Base-by-base conservation (phyloP, 768 basidiomycete species). In the Leccinum subgranulosum region DNA sequence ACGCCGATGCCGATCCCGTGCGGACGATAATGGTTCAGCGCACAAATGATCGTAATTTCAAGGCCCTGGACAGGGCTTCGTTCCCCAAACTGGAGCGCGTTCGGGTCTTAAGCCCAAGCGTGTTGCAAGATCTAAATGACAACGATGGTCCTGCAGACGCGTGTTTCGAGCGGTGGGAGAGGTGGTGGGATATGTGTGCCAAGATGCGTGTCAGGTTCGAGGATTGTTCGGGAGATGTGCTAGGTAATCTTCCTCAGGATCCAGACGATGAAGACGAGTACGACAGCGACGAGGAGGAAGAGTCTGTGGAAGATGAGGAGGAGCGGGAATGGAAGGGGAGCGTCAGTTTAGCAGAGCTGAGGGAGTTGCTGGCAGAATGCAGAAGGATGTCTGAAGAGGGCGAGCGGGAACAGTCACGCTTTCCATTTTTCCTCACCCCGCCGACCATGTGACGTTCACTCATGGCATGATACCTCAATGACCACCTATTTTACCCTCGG, bases 221-320 rank as follows among this genome's bases (percentile, higher is more conserved):
- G 71, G 90, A 92, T 68, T 91, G 89, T 64, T 90, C 90, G 0
- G 89, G 87, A 0, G 81, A 75, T 12, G 62, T 76, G 52, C 71
- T 92, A 36, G 90, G 90, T 0, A 64, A 64, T 52, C 66, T 75
- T 27, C 73, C 69, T 25, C 67, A 64, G 36, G 59, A 73, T 12
- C 68, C 70, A 0, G 72, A 69, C 0, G 74, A 69, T 1, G 73
- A 71, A 3, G 72, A 73, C 0, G 73, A 73, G 4, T 67, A 68
- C 1, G 71, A 71, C 5, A 70, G 71, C 15, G 72, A 71, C 6
- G 75, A 70, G 4, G 75, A 73, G 0, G 66, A 66, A 14, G 60
- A 64, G 54, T 70, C 73, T 66, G 41, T 62, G 63, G 54, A 73
- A 65, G 47, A 64, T 62, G 53, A 72, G 50, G 67, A 72, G 46